Evolutionary conservation across 495 filamentous ascomycete genomes (phyloP), one percentile per base, ranked within the genome.

Genomic region (Alectoria sarmentosa): DNA sequence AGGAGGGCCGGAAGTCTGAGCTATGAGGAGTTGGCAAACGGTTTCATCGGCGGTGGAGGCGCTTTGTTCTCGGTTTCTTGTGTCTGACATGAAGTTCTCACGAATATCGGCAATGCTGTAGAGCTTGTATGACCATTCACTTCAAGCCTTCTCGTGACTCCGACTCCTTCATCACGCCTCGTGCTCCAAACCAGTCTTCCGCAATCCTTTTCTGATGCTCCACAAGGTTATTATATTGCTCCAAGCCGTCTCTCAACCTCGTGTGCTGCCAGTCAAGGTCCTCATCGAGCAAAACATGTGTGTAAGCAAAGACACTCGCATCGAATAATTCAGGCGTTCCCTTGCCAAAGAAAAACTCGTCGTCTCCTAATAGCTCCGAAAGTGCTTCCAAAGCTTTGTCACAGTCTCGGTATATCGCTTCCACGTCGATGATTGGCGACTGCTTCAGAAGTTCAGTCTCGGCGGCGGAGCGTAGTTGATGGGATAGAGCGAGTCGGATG

Each of bases 241-340:
- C 66, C 69, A 85, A 68, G 59, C 76, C 63, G 61, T 75, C 72
- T 30, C 59, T 73, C 62, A 83, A 64, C 44, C 76, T 66, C 56
- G 77, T 78, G 38, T 79, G 76, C 65, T 77, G 80, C 88, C 87
- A 91, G 6, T 75, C 80, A 68, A 88, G 72, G 4, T 66, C 69
- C 13, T 82, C 76, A 66, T 88, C 83, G 65, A 95, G 71, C 38
- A 97, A 80, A 26, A 96, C 72, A 73, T 93, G 83, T n/a, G 90
- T 91, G 74, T 96, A 98, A 32, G 90, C 87, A 77, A 96, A 98
- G 30, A 97, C 84, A 63, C 81, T 84, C 34, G 92, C 91, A 74
- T 98, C 94, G 68, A 98, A 90, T 17, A 92, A 69, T 0, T 85
- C 83, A 3, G 94, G 91, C 34, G 75, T 78, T 14, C 75, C 71